A percentile compares a stretch with the other conserved stretches of the same genome.
phyloP scores from a whole-genome alignment of 2,329 filamentous ascomycete species.

The Aureobasidium sp. region DNA sequence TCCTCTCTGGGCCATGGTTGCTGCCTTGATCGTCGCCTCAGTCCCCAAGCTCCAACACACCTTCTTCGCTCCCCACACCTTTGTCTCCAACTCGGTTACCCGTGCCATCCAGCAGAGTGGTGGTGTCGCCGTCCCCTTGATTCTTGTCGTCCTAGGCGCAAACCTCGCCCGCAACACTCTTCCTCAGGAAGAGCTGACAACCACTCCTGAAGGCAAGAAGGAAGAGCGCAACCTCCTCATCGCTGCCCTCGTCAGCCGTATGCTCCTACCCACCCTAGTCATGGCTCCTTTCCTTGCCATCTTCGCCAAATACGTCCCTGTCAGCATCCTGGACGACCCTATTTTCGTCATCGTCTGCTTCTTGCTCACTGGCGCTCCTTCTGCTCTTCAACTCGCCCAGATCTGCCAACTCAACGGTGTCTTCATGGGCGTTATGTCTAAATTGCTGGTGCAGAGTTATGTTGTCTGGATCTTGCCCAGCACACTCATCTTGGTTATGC shows the following conservation, averaged over 20 bases:
- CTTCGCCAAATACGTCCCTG: slow-evolving; percentile 79
- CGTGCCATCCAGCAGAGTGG: slow-evolving; percentile 78
- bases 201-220: slow-evolving; percentile 62
- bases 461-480: slow-evolving; percentile 96
- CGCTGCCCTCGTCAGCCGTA: slow-evolving; percentile 78
- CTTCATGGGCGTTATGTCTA: slow-evolving; percentile 90
- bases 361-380: slow-evolving; percentile 87
- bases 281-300: slow-evolving; percentile 88
- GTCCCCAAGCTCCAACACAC: slow-evolving; percentile 72
- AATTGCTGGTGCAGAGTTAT: slow-evolving; percentile 90
- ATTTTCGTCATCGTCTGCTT: slow-evolving; percentile 99
- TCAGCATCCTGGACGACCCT: slow-evolving; percentile 93
- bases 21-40: slow-evolving; percentile 84
- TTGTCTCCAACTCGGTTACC: slow-evolving; percentile 88
- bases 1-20: slow-evolving; percentile 92
- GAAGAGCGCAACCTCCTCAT: slow-evolving; percentile 71
- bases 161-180: slow-evolving; percentile 91
- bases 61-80: slow-evolving; percentile 84
- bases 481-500: slow-evolving; percentile 82
- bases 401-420: slow-evolving; percentile 98
- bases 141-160: slow-evolving; percentile 88
- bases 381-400: slow-evolving; percentile 87
- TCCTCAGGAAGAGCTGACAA: slow-evolving; percentile 54
- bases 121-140: slow-evolving; percentile 87
- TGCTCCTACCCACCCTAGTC: slow-evolving; percentile 83